Evolutionary conservation across 2,329 filamentous ascomycete genomes (phyloP).

Genomic region (Claviceps maximensis): DNA sequence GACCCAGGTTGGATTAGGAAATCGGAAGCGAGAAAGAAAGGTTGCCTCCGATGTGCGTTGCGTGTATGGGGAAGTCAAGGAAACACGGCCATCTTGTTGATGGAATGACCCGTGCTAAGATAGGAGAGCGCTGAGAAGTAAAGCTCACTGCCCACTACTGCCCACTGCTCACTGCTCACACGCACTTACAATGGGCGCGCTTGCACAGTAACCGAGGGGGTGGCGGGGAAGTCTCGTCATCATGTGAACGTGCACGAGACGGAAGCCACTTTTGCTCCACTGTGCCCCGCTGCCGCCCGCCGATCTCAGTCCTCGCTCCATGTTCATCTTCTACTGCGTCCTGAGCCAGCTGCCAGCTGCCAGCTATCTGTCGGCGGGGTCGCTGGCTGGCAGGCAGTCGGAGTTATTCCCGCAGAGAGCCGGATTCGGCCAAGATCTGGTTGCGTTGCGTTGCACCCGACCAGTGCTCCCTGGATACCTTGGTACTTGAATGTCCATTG

Average conservation of each 20-base stretch:
- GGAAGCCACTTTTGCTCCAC: conserved; percentile 4
- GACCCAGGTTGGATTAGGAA: no score
- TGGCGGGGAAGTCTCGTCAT: not conserved
- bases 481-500: not conserved
- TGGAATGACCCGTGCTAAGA: not conserved
- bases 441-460: not conserved
- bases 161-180: not conserved
- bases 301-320: not conserved
- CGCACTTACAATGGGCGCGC: not conserved
- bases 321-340: not conserved
- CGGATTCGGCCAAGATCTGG: not conserved
- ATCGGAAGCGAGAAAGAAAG: no score
- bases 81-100: not conserved
- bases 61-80: no score
- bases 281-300: not conserved
- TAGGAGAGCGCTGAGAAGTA: no score
- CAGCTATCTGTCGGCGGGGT: not conserved
- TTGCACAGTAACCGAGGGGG: not conserved
- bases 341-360: not conserved
- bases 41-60: no score
- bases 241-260: not conserved
- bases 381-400: not conserved
- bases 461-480: no score
- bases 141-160: no score
- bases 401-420: not conserved